phyloP scores from a whole-genome alignment of 495 filamentous ascomycete species.

The Xylona heveae region DNA sequence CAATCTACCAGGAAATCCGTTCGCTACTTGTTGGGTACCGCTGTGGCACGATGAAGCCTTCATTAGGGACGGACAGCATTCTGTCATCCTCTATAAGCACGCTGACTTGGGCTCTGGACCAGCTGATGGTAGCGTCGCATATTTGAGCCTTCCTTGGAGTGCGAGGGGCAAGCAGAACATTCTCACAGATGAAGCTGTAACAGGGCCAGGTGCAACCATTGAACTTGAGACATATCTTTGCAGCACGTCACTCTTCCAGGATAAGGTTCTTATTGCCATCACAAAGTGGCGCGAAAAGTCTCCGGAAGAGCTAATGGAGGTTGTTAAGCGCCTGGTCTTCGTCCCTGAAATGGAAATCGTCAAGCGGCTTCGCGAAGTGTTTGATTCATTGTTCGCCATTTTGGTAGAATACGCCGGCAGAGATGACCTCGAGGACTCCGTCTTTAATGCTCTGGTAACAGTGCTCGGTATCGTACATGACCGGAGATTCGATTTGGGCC shows the following conservation, averaged over 20 bases:
- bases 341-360: conserved; percentile 96
- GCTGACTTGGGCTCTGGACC: conserved; percentile 57
- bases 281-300: conserved; percentile 67
- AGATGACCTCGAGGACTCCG: conserved; percentile 78
- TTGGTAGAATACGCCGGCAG: conserved; percentile 72
- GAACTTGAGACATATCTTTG: conserved; percentile 75
- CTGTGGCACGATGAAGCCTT: conserved; percentile 88
- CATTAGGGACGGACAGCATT: conserved; percentile 66
- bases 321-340: conserved; percentile 69
- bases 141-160: conserved; percentile 64
- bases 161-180: conserved; percentile 39
- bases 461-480: conserved; percentile 90
- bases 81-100: conserved; percentile 64
- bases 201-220: conserved; percentile 53
- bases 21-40: conserved; percentile 81
- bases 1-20: conserved; percentile 64
- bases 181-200: conserved; percentile 49
- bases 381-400: conserved; percentile 82
- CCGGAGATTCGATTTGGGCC: conserved; percentile 74
- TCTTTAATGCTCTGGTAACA: conserved; percentile 75
- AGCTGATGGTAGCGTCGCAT: conserved; percentile 33
- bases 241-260: conserved; percentile 89
- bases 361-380: conserved; percentile 73
- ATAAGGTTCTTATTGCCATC: conserved; percentile 66
- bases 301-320: conserved; percentile 40